These are phyloP conservation scores for Yarrowia phangngaensis DNA, from an alignment of 805 yeast species.

Conservation along the genomic window DNA sequence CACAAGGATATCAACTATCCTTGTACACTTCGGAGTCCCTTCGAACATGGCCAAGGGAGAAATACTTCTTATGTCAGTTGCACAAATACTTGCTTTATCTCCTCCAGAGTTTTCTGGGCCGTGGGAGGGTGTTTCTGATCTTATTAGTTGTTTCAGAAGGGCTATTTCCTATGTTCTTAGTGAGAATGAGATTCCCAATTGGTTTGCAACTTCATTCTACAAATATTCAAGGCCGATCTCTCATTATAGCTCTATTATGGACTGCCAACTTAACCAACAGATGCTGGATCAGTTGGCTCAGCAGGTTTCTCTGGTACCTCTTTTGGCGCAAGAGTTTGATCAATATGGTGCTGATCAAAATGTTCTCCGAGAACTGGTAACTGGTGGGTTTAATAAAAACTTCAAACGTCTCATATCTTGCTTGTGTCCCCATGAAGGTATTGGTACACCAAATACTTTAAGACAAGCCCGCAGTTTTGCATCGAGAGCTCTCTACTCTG, in stretches of 20 bases:
- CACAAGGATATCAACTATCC: neutral
- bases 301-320: neutral
- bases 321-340: neutral
- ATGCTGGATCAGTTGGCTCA: conserved; percentile 11
- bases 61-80: conserved; percentile 2
- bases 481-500: conserved; percentile 19
- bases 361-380: neutral
- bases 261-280: conserved; percentile 2
- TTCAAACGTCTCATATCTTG: conserved; percentile 2
- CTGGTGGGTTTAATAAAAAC: conserved; percentile 4
- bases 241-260: neutral
- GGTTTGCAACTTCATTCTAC: neutral
- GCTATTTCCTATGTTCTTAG: neutral
- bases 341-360: conserved; percentile 1
- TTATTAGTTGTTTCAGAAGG: neutral
- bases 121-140: conserved; percentile 1
- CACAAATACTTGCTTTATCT: conserved; percentile 7
- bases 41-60: conserved; percentile 1
- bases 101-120: conserved; percentile 6
- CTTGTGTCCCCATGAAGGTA: conserved; percentile 2
- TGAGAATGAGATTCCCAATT: neutral
- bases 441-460: conserved; percentile 7
- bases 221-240: neutral
- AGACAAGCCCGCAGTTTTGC: conserved; percentile 12
- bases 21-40: conserved; percentile 13